phyloP scores from a whole-genome alignment of 805 yeast genomes.

The Debaryomyces castellii region DNA sequence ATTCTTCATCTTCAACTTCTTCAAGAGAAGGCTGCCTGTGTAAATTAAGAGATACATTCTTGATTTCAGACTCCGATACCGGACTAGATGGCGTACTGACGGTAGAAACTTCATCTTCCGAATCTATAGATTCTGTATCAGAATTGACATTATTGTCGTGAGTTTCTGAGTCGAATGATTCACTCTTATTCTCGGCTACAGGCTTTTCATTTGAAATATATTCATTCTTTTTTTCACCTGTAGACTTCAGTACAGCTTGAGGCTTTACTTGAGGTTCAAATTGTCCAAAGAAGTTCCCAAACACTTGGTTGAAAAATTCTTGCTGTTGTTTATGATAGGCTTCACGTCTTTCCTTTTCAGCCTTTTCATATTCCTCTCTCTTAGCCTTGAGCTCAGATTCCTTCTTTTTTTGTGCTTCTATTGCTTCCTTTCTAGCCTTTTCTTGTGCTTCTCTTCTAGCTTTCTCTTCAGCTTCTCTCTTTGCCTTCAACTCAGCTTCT shows the following conservation, averaged over 20 bases:
- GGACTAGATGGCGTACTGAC: constrained; percentile 4
- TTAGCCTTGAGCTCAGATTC: constrained; percentile 2
- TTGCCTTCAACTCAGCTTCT: constrained; percentile 4
- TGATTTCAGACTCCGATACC: constrained; percentile 1
- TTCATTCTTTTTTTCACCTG: not conserved
- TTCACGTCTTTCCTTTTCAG: constrained; percentile 6
- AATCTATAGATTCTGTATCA: constrained; percentile 17
- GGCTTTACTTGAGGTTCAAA: constrained; percentile 5
- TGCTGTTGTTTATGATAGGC: constrained; percentile 18
- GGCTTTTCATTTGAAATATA: not conserved
- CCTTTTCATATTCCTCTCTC: constrained; percentile 5
- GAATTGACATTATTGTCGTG: constrained; percentile 4
- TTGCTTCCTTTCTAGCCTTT: constrained; percentile 2
- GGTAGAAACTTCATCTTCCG: constrained; percentile 12
- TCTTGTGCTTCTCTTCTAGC: constrained; percentile 4
- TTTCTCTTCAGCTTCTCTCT: constrained; percentile 1
- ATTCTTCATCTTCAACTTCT: constrained; percentile 37
- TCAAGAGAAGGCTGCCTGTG: constrained; percentile 29
- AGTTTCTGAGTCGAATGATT: not conserved
- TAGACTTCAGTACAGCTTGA: constrained; percentile 5
- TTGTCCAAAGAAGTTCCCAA: constrained; percentile 9
- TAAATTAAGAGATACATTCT: constrained; percentile 13
- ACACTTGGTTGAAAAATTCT: constrained; percentile 22
- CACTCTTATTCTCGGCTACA: not conserved
- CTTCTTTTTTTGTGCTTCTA: constrained; percentile 4